Conservation (phyloP, 306 rosid genomes). For the Echinosophora koreensis region DNA sequence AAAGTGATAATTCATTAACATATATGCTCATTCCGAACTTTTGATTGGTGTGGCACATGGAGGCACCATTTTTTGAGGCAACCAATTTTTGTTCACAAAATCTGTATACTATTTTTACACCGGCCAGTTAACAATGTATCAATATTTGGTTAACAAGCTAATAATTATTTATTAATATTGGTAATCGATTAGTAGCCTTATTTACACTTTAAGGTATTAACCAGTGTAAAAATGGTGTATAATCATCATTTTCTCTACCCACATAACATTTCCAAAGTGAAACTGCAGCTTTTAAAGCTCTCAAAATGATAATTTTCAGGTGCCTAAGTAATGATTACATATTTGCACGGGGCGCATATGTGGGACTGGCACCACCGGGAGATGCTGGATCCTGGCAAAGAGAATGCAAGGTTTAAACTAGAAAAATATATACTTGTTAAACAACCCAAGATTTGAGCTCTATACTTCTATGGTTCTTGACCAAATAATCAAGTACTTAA, state of each 20-base stretch:
- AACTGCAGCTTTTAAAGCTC: not conserved
- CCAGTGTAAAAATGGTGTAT: too few relatives aligned
- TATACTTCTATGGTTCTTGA: not conserved
- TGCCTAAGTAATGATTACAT: constrained; percentile 50
- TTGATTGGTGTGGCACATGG: too few relatives aligned
- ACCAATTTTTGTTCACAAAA: too few relatives aligned
- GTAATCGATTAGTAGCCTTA: too few relatives aligned
- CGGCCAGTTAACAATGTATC: not conserved
- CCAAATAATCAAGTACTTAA: not conserved
- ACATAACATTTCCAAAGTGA: not conserved
- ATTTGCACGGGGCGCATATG: constrained; percentile 58
- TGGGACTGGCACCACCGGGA: constrained; percentile 85
- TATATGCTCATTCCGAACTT: too few relatives aligned
- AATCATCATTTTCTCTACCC: not conserved
- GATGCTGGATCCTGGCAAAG: constrained; percentile 87
- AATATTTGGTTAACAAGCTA: not conserved
- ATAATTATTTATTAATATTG: too few relatives aligned
- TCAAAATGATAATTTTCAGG: constrained; percentile 52
- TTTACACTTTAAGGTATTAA: too few relatives aligned
- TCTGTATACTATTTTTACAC: not conserved
- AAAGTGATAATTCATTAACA: too few relatives aligned
- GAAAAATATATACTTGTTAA: not conserved
- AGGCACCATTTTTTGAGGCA: too few relatives aligned
- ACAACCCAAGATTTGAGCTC: constrained; percentile 2
- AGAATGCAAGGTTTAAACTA: constrained; percentile 70